Percentiles rank a stretch among this genome's conserved stretches.
These are phyloP conservation scores for Ascochyta fabae DNA, from an alignment of 2,329 filamentous ascomycete species.

Conservation along the genomic window DNA sequence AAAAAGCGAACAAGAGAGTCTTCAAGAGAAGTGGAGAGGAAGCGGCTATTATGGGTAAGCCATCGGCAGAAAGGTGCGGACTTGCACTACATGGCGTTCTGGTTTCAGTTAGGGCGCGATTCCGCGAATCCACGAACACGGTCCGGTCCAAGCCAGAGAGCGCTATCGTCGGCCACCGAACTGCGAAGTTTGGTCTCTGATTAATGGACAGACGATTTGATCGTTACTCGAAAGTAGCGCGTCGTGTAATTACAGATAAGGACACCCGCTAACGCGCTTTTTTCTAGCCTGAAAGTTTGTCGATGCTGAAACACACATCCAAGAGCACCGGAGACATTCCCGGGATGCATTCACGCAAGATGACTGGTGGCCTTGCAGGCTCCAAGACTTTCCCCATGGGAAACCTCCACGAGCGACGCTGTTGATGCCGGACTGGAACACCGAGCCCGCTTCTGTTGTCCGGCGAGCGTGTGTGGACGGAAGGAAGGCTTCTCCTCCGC, in stretches of 20 bases:
- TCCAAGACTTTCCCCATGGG: not conserved
- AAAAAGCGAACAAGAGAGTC: not conserved
- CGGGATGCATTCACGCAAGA: not conserved
- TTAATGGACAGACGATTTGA: slow-evolving; percentile 13
- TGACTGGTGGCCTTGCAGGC: not conserved
- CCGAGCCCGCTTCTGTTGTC: not conserved
- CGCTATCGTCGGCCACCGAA: not conserved
- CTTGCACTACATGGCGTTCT: slow-evolving; percentile 3
- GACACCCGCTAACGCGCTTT: not conserved
- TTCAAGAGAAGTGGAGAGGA: not conserved
- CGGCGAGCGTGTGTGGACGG: not conserved
- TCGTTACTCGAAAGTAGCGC: slow-evolving; percentile 8
- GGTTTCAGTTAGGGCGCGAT: not conserved
- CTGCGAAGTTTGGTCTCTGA: slow-evolving; percentile 11
- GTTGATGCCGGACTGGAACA: not conserved
- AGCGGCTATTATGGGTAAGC: not conserved
- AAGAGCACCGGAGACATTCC: not conserved
- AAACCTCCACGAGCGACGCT: not conserved
- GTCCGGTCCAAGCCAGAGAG: not conserved
- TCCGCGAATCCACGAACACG: not conserved
- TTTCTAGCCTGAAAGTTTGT: slow-evolving; percentile 11
- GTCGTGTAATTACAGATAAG: not conserved
- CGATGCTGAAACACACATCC: not conserved
- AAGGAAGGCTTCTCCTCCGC: not conserved
- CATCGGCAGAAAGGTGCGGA: not conserved